Percentiles rank a stretch among this genome's conserved stretches.
Conservation (phyloP, 2,329 filamentous ascomycete genomes). For the Venturia oleaginea region DNA sequence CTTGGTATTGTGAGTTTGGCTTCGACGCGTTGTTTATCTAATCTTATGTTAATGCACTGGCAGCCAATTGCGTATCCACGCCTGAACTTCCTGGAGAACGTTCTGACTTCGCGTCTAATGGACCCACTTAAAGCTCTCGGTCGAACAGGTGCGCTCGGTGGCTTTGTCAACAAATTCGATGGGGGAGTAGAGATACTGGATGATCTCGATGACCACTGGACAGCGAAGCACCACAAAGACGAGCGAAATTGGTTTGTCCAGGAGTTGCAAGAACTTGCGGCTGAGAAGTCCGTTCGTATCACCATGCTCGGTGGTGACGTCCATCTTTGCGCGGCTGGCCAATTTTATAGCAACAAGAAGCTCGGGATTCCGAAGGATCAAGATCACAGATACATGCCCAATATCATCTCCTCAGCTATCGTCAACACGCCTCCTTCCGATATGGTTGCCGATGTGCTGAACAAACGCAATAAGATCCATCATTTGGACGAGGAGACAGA, state of each 20-base stretch:
- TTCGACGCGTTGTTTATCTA: neutral
- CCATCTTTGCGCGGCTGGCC: constrained; percentile 82
- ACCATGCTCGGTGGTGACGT: constrained; percentile 93
- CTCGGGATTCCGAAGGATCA: constrained; percentile 74
- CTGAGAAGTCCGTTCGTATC: constrained; percentile 82
- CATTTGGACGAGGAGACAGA: constrained; percentile 65
- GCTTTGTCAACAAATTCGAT: constrained; percentile 79
- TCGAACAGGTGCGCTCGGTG: constrained; percentile 68
- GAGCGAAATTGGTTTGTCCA: constrained; percentile 82
- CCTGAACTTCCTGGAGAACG: constrained; percentile 52
- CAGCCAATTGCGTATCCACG: constrained; percentile 37
- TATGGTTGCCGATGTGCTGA: constrained; percentile 80
- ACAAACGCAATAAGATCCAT: constrained; percentile 76
- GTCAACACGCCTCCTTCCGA: constrained; percentile 85
- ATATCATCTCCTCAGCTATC: constrained; percentile 88
- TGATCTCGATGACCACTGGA: constrained; percentile 95
- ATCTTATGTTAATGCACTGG: neutral
- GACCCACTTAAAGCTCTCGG: constrained; percentile 84
- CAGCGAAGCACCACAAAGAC: constrained; percentile 84
- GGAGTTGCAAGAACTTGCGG: constrained; percentile 86
- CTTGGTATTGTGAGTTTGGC: constrained; percentile 55
- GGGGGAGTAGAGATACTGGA: constrained; percentile 86
- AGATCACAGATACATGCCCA: constrained; percentile 95
- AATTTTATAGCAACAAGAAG: constrained; percentile 90
- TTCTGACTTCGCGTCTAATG: constrained; percentile 75